Conservation (phyloP, 495 filamentous ascomycete species). For the Hypomontagnella submonticulosa region DNA sequence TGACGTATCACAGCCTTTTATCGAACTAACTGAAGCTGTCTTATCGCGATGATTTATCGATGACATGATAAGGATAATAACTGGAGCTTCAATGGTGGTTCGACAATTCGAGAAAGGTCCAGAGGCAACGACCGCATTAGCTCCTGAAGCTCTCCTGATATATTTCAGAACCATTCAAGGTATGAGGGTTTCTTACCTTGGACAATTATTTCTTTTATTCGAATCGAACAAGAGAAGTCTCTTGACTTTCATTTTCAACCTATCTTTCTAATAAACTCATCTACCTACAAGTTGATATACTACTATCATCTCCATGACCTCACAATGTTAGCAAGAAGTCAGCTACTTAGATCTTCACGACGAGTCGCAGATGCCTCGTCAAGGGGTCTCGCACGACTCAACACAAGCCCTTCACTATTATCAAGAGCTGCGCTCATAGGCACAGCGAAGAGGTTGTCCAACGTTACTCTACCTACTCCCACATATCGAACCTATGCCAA, state of each 20-base stretch:
- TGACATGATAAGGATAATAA: constrained; percentile 17
- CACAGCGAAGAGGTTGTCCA: constrained; percentile 25
- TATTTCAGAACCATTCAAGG: constrained; percentile 25
- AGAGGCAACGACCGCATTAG: constrained; percentile 25
- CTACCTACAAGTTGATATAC: background rate
- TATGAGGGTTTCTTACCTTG: constrained; percentile 1
- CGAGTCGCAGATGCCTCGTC: constrained; percentile 50
- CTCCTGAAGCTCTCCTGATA: constrained; percentile 36
- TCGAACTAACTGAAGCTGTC: background rate
- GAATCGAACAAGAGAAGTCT: constrained; percentile 29
- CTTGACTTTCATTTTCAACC: constrained; percentile 19
- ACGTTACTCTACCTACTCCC: constrained; percentile 44
- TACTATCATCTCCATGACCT: background rate
- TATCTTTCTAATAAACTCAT: background rate
- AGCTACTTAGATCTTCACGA: constrained; percentile 49
- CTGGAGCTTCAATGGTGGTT: constrained; percentile 30
- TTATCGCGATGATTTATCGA: constrained; percentile 29
- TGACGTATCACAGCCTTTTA: no score
- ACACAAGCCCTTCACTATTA: constrained; percentile 42
- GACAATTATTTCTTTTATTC: constrained; percentile 9
- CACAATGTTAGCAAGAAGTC: constrained; percentile 55
- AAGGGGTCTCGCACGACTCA: constrained; percentile 41
- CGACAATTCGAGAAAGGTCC: constrained; percentile 43
- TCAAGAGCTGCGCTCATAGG: constrained; percentile 35
- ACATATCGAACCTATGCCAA: constrained; percentile 72